Evolutionary conservation across 129 eudicot genomes (phyloP), one percentile per base, ranked within the genome.

Genomic region (Artemisia tridentata): DNA sequence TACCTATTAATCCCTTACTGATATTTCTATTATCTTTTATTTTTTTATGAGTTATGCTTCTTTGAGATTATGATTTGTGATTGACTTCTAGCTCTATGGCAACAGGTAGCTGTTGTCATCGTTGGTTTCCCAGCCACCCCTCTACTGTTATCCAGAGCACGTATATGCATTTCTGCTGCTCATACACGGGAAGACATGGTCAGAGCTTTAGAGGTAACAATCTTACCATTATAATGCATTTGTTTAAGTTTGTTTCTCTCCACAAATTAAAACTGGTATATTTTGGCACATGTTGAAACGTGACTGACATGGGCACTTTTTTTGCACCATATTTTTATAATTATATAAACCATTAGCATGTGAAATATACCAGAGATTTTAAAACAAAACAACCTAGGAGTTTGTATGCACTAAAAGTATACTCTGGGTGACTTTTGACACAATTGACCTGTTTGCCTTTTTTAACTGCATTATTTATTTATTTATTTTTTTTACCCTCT

Each of bases 81-180:
- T 48, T 60, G 29, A 31, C 63, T 20, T 62, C 20, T 23, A 5
- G 63, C 38, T 17, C 7, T 68, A 21, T 63, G 49, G 16, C 10
- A 70, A 15, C 74, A 93, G 98, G 86, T 93, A 43, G 98, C 98
- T 59, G 92, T 93, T 60, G 98, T 93, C 58, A 84, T 84, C 0
- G 98, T 93, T 73, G 97, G 87, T 56, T 93, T 93, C 76, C 98
- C 98, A 16, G 98, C 92, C 51, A 93, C 96, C 27, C 96, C 98
- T 62, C 72, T 93, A 68, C 78, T 93, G 79, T 72, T 93, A 80
- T 86, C 96, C 51, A 91, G 98, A 71, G 92, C 97, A 10, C 96
- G 97, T 58, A 87, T 93, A n/a, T 93, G 98, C 75, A 86, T 93
- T 61, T 93, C 98, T 62, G 98, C 98, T 78, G 88, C 98, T 83